Base-by-base conservation (phyloP, 352 stramenopile species). In the Ophiocytium majus region DNA sequence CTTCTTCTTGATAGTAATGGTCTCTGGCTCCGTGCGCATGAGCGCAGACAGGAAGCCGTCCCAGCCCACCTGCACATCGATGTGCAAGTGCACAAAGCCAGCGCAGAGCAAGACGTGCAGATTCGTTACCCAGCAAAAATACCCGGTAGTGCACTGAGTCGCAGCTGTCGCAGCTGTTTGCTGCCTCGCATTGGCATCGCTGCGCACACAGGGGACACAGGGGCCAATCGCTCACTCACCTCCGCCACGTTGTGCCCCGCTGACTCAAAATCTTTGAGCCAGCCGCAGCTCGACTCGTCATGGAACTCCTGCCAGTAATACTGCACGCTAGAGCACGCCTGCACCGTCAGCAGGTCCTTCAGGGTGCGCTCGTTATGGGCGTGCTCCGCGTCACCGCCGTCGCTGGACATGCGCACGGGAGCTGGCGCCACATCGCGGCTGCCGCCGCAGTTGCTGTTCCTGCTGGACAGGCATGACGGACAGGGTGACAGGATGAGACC, bases 271-370 rank as follows among this genome's bases (percentile, higher is more conserved):
- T 85, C 63, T 76, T 85, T 88, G 17, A 88, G 50, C 84, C 84
- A 88, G 32, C 80, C 34, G 0, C 79, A 79, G 9, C 37, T 81
- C 9, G 86, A 79, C 63, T 88, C 84, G 75, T 88, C 84, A 35
- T 79, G 31, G 35, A 88, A 88, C 84, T 88, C 84, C 19, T 83
- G 50, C 84, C 74, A 85, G 81, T 88, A 88, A 64, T 88, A 86
- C 17, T 82, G 71, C 23, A 88, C 71, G 71, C 66, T 88, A 0
- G 84, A 36, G 1, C 81, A 43, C 9, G 84, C 79, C 23, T 50
- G 43, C 66, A 83, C 80, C 5, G 81, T 76, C 33, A 88, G 79
- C 79, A 88, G 76, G 36, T 88, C 86, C 35, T 86, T 88, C 57
- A 83, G 50, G 10, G 66, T 36, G 34, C 75, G 76, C 14, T 76